These are phyloP conservation scores for Sugiyamaella chiloensis DNA, from an alignment of 805 yeast genomes.

Conservation along the genomic window DNA sequence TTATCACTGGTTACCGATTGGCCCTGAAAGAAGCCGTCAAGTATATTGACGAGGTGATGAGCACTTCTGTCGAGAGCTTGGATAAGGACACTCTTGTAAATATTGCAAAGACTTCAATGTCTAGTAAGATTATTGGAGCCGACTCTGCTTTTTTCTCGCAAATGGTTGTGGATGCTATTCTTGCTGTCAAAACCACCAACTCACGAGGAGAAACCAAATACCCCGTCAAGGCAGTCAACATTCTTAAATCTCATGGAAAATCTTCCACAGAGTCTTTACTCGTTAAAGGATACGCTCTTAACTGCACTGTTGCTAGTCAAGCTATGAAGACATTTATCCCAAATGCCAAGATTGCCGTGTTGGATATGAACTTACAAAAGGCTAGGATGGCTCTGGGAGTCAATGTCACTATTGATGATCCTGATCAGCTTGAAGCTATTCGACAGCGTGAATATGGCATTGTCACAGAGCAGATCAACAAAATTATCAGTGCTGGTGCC, in stretches of 20 bases:
- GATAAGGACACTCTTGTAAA: constrained; percentile 81
- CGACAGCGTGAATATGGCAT: constrained; percentile 86
- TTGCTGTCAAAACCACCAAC: constrained; percentile 89
- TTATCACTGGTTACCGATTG: constrained; percentile 92
- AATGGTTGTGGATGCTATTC: constrained; percentile 92
- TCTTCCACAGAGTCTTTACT: constrained; percentile 82
- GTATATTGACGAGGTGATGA: constrained; percentile 79
- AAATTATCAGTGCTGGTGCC: constrained; percentile 84
- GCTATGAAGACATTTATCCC: constrained; percentile 79
- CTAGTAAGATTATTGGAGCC: constrained; percentile 91
- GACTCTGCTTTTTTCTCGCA: constrained; percentile 87
- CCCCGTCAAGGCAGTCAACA: constrained; percentile 96
- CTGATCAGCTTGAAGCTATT: constrained; percentile 92
- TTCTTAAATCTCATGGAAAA: constrained; percentile 95
- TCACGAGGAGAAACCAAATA: constrained; percentile 83
- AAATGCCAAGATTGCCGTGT: constrained; percentile 77
- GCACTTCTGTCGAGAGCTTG: constrained; percentile 71
- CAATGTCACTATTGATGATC: constrained; percentile 93
- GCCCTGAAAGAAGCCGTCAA: constrained; percentile 89
- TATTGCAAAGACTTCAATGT: constrained; percentile 96
- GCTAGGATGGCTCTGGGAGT: constrained; percentile 99
- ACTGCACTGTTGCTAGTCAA: constrained; percentile 95
- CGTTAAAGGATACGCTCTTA: constrained; percentile 91
- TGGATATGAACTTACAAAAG: constrained; percentile 91
- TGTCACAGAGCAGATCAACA: constrained; percentile 74